Conservation (phyloP, 106 monocot species). For the Triglochin maritima region DNA sequence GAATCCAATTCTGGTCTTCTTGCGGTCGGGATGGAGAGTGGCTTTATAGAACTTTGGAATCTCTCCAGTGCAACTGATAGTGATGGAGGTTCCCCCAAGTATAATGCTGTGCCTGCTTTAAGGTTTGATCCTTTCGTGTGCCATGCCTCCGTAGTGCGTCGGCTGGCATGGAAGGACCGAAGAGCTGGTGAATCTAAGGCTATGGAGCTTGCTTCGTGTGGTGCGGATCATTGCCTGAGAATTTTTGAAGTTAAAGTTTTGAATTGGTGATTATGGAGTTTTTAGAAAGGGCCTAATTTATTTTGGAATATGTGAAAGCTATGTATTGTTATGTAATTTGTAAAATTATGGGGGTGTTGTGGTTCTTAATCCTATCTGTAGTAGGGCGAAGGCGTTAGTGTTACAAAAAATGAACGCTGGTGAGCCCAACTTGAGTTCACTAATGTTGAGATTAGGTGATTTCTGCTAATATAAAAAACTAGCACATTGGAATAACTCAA, state of each 20-base stretch:
- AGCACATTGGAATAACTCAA: too few relatives aligned
- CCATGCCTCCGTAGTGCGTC: conserved; percentile 70
- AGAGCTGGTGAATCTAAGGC: conserved; percentile 6
- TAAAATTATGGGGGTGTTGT: too few relatives aligned
- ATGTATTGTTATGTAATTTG: too few relatives aligned
- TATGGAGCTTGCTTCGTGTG: conserved; percentile 77
- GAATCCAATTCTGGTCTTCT: conserved; percentile 38
- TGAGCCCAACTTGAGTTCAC: too few relatives aligned
- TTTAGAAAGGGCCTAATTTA: too few relatives aligned
- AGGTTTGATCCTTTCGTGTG: conserved; percentile 57
- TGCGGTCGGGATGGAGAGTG: conserved; percentile 89
- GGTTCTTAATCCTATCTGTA: too few relatives aligned
- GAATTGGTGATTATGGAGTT: too few relatives aligned
- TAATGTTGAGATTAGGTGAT: too few relatives aligned
- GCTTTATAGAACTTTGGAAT: conserved; percentile 79
- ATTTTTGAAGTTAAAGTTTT: conserved; percentile 38
- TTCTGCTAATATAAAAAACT: too few relatives aligned
- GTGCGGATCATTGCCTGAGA: conserved; percentile 84
- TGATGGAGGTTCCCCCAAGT: neutral
- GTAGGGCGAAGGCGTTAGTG: too few relatives aligned
- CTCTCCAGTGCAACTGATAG: conserved; percentile 12
- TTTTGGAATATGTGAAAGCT: too few relatives aligned
- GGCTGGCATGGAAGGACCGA: conserved; percentile 47
- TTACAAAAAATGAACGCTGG: too few relatives aligned
- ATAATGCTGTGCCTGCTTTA: conserved; percentile 16